These are phyloP conservation scores for Ostreobium quekettii DNA, from an alignment of 139 green algal genomes.

Conservation along the genomic window DNA sequence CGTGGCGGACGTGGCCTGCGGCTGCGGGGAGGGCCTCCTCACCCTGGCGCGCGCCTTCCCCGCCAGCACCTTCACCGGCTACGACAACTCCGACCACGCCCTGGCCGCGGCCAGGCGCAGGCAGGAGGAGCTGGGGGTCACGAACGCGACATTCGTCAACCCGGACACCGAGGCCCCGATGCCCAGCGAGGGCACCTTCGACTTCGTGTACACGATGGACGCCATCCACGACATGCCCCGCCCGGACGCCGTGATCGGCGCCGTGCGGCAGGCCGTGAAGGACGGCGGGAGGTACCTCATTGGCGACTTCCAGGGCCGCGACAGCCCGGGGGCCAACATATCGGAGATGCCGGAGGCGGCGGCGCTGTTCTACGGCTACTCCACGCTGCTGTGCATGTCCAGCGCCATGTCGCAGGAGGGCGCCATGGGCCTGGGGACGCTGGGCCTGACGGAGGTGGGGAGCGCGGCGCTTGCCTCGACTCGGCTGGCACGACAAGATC, in stretches of 20 bases:
- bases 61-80: constrained; percentile 16
- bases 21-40: constrained; percentile 13
- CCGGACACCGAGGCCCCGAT: neutral
- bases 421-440: constrained; percentile 11
- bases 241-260: constrained; percentile 12
- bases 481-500: neutral
- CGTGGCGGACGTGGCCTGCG: constrained; percentile 21
- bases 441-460: constrained; percentile 10
- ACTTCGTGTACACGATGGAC: constrained; percentile 23
- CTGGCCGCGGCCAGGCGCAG: constrained; percentile 1
- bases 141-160: constrained; percentile 18
- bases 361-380: constrained; percentile 13
- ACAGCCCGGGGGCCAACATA: neutral
- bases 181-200: constrained; percentile 9
- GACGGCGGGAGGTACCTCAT: constrained; percentile 15
- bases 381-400: constrained; percentile 11
- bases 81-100: constrained; percentile 7
- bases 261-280: constrained; percentile 18
- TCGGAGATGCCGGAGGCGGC: neutral
- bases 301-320: constrained; percentile 13
- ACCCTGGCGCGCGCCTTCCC: constrained; percentile 18
- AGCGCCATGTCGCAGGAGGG: constrained; percentile 13
- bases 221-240: constrained; percentile 24
- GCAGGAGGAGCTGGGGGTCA: neutral
- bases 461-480: neutral